A percentile compares a stretch with the other conserved stretches of the same genome.
Evolutionary conservation across 2,329 filamentous ascomycete genomes (phyloP).

Genomic region (Sporothrix euskadiensis): DNA sequence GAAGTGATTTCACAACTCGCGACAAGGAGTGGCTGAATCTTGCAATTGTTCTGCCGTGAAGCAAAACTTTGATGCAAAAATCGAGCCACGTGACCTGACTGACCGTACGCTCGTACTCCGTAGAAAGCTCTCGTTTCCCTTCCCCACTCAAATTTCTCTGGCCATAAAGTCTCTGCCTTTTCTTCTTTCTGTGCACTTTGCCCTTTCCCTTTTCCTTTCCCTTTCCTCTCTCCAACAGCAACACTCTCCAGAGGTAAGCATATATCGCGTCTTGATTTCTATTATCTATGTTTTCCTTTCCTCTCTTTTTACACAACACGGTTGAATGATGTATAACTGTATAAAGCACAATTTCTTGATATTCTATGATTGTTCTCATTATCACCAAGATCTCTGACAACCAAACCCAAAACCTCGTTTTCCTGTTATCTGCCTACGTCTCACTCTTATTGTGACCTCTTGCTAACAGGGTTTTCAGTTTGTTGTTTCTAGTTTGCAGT

Average conservation of each 20-base stretch:
- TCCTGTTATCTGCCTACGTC: not conserved
- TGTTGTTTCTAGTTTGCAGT: not conserved
- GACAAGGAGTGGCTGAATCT: not conserved
- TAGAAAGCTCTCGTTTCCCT: not conserved
- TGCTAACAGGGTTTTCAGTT: not conserved
- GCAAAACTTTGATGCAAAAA: not conserved
- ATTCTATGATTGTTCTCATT: conserved; percentile 54
- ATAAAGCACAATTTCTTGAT: conserved; percentile 45
- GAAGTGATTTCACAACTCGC: not conserved
- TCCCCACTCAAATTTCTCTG: conserved; percentile 11
- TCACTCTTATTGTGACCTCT: not conserved
- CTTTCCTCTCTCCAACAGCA: not conserved
- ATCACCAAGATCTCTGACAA: conserved; percentile 73
- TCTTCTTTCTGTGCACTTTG: not conserved
- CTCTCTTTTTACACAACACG: not conserved
- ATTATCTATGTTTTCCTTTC: not conserved
- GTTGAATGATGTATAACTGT: conserved; percentile 39
- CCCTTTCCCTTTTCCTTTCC: not conserved
- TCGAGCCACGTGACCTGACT: not conserved
- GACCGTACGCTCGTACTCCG: not conserved
- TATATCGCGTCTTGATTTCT: not conserved
- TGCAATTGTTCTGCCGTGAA: not conserved
- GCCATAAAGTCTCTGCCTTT: conserved; percentile 22
- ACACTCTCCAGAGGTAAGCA: conserved; percentile 14
- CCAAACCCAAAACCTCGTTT: not conserved